Evolutionary conservation across 805 yeast genomes (phyloP), one percentile per base, ranked within the genome.

Genomic region (Myxozyma kluyveri): DNA sequence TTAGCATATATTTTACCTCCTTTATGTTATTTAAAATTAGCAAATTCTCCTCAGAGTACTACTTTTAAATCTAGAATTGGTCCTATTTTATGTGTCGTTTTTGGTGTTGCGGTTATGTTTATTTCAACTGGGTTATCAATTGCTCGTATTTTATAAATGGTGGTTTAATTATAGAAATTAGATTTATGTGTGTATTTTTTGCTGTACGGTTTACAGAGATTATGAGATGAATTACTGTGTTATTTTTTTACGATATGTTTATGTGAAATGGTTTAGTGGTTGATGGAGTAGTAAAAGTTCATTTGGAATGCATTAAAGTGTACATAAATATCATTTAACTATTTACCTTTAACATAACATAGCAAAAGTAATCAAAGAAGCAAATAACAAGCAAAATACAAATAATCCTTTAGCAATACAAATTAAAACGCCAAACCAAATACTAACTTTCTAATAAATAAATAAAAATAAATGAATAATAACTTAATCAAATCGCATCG

Each of bases 1-100:
- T 83, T 91, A 84, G 97, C 98, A 0, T 90, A 87, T 65, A 88
- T 90, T 21, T 71, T 90, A 17, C 98, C 98, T 0, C 96, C 96
- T 2, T 66, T 84, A 66, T 90, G 96, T 62, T 86, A 77, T 62
- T 67, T 88, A 55, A 81, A 83, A 56, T 75, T 90, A 62, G 78
- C 88, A 0, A 66, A 71, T 51, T 55, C 52, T 22, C 46, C 54
- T 31, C 27, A 32, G 47, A 43, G 48, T 21, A n/a, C 36, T 23
- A 14, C 32, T 6, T 52, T 47, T 44, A 71, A 64, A 48, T 70
- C 61, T 54, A 81, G 78, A 45, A 36, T 82, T 0, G 84, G 89
- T 0, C 77, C 82, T 57, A 76, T 78, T 52, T 69, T 71, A 0
- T 84, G 93, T 63, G 77, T 83, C 6, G 65, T 68, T 0, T 88